phyloP scores from a whole-genome alignment of 2,329 filamentous ascomycete species.

The Ascomycota sp. region DNA sequence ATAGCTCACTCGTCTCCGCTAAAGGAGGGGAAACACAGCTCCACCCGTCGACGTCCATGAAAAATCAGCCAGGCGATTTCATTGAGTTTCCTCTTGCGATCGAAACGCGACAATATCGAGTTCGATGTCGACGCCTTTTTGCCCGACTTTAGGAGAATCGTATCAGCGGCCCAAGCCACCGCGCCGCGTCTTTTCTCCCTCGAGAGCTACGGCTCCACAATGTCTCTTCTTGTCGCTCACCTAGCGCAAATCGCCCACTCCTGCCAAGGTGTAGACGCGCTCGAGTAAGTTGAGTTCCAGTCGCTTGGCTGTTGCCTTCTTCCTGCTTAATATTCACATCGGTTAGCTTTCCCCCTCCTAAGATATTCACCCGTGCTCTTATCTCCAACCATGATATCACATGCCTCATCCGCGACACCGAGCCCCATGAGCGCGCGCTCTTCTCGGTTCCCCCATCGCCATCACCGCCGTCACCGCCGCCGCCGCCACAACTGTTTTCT shows the following conservation, averaged over 20 bases:
- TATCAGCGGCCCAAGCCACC: not conserved
- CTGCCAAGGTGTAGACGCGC: slow-evolving; percentile 51
- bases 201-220: slow-evolving; percentile 12
- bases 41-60: no score
- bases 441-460: slow-evolving; percentile 73
- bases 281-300: slow-evolving; percentile 30
- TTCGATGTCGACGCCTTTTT: no score
- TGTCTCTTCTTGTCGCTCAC: slow-evolving; percentile 48
- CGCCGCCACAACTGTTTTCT: slow-evolving; percentile 4
- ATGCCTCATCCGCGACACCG: slow-evolving; percentile 79
- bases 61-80: no score
- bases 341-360: slow-evolving; percentile 63
- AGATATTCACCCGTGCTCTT: slow-evolving; percentile 85
- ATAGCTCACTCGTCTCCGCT: no score
- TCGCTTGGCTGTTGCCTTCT: not conserved
- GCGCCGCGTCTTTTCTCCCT: not conserved
- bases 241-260: slow-evolving; percentile 57
- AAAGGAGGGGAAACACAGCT: no score
- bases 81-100: no score
- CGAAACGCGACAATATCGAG: no score
- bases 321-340: not conserved
- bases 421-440: slow-evolving; percentile 78
- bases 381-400: slow-evolving; percentile 82
- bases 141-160: not conserved
- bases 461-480: slow-evolving; percentile 22